A percentile compares a stretch with the other conserved stretches of the same genome.
Evolutionary conservation across 2,329 filamentous ascomycete genomes (phyloP).

Genomic region (Phialocephala subalpina): DNA sequence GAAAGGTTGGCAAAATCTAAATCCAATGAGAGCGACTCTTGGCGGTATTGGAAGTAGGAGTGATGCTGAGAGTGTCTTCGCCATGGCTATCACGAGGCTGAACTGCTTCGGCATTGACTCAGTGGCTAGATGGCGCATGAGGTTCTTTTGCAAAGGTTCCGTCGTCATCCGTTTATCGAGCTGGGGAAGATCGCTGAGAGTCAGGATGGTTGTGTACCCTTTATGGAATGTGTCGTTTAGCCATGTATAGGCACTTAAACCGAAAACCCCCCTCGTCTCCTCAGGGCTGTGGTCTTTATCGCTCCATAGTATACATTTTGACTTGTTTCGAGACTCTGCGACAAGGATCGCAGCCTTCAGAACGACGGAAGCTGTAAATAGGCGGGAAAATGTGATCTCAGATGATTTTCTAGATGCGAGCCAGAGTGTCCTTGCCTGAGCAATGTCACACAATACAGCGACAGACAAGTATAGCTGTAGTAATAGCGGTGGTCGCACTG

Average conservation of each 20-base stretch:
- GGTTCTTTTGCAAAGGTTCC: slow-evolving; percentile 21
- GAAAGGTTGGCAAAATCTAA: slow-evolving; percentile 34
- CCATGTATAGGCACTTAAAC: slow-evolving; percentile 45
- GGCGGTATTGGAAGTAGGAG: slow-evolving; percentile 23
- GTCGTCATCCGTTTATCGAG: slow-evolving; percentile 27
- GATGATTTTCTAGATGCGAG: not conserved
- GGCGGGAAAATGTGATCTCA: not conserved
- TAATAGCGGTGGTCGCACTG: slow-evolving; percentile 24
- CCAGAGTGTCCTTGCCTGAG: slow-evolving; percentile 27
- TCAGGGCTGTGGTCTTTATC: slow-evolving; percentile 19
- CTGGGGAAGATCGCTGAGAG: slow-evolving; percentile 38
- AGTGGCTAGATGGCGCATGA: slow-evolving; percentile 23
- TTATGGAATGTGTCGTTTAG: slow-evolving; percentile 43
- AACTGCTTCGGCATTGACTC: slow-evolving; percentile 24
- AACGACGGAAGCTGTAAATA: slow-evolving; percentile 23
- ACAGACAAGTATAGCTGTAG: slow-evolving; percentile 26
- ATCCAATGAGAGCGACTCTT: slow-evolving; percentile 31
- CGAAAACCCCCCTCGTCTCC: slow-evolving; percentile 45
- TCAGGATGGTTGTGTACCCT: slow-evolving; percentile 43
- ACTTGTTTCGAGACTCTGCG: slow-evolving; percentile 31
- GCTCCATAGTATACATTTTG: slow-evolving; percentile 20
- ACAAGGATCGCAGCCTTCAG: slow-evolving; percentile 29
- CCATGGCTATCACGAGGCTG: slow-evolving; percentile 36
- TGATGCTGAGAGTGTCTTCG: slow-evolving; percentile 1
- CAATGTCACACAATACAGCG: slow-evolving; percentile 22